These are phyloP conservation scores for Solanum appendiculatum DNA, from an alignment of 257 asterid genomes.

Conservation along the genomic window DNA sequence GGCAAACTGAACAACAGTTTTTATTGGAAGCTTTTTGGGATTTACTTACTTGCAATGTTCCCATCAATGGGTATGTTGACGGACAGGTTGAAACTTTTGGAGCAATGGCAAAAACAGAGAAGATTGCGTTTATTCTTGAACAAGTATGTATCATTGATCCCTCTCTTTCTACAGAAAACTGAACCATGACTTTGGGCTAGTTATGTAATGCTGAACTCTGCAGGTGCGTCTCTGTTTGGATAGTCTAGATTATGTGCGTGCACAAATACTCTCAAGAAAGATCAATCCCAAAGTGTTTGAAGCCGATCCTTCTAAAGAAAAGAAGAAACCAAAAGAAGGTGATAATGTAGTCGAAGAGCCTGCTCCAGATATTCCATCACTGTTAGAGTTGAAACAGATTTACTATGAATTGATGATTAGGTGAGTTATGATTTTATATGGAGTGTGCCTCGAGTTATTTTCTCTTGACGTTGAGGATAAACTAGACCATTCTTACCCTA, in stretches of 20 bases:
- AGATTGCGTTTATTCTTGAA: slow-evolving; percentile 91
- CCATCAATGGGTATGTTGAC: neutral
- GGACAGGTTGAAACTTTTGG: slow-evolving; percentile 94
- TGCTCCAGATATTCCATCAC: slow-evolving; percentile 89
- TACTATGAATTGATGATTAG: slow-evolving; percentile 92
- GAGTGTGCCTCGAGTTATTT: neutral
- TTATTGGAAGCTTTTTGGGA: neutral
- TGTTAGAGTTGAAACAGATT: slow-evolving; percentile 78
- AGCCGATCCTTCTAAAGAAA: slow-evolving; percentile 72
- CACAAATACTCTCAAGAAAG: slow-evolving; percentile 94
- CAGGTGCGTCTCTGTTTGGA: slow-evolving; percentile 96
- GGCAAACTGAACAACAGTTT: neutral
- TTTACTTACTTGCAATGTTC: neutral
- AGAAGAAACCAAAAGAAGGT: slow-evolving; percentile 85
- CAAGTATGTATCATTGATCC: slow-evolving; percentile 43
- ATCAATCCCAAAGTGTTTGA: slow-evolving; percentile 95
- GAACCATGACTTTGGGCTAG: neutral
- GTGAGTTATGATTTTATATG: slow-evolving; percentile 9
- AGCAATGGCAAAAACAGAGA: slow-evolving; percentile 98
- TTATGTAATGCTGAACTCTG: neutral
- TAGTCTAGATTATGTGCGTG: slow-evolving; percentile 89
- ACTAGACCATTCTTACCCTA: neutral
- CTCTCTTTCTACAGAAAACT: neutral
- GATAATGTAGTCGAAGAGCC: slow-evolving; percentile 77
- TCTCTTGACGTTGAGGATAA: neutral